A percentile compares a stretch with the other conserved stretches of the same genome.
These are phyloP conservation scores for Alternaria incomplexa DNA, from an alignment of 2,329 filamentous ascomycete species.

Conservation along the genomic window DNA sequence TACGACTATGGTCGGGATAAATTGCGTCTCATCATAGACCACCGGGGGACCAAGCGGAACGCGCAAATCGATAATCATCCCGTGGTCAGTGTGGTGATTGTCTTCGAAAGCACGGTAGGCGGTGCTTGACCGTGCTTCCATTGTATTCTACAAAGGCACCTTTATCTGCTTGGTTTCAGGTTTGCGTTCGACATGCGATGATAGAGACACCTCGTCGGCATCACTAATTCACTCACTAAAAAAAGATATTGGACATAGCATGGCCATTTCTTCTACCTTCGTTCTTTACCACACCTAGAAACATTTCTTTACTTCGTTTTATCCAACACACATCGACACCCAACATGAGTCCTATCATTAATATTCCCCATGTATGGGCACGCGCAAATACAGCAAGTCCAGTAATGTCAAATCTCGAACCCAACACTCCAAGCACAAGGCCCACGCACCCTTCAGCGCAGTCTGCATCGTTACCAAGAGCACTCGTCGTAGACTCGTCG, in stretches of 20 bases:
- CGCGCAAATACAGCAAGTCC: background rate
- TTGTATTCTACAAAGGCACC: conserved; percentile 8
- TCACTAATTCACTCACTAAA: background rate
- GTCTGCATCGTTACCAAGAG: background rate
- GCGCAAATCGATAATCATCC: background rate
- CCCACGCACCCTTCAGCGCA: background rate
- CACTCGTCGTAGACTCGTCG: background rate
- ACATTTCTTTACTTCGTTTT: background rate
- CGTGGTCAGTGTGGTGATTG: background rate
- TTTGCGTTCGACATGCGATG: background rate
- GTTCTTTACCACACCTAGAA: background rate
- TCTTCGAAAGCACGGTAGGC: conserved; percentile 1
- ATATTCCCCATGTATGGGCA: background rate
- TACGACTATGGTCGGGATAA: background rate
- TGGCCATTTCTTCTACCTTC: background rate
- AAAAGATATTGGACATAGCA: background rate
- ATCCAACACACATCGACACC: background rate
- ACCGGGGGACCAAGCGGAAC: conserved; percentile 5
- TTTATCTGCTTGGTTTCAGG: conserved; percentile 4
- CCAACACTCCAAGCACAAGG: background rate
- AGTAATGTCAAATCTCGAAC: background rate
- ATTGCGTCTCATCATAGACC: background rate
- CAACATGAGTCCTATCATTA: conserved; percentile 6
- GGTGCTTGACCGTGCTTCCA: background rate
- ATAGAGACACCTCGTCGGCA: background rate